These are phyloP conservation scores for Trichocladium uniseriatum DNA, from an alignment of 495 filamentous ascomycete species.

Conservation along the genomic window DNA sequence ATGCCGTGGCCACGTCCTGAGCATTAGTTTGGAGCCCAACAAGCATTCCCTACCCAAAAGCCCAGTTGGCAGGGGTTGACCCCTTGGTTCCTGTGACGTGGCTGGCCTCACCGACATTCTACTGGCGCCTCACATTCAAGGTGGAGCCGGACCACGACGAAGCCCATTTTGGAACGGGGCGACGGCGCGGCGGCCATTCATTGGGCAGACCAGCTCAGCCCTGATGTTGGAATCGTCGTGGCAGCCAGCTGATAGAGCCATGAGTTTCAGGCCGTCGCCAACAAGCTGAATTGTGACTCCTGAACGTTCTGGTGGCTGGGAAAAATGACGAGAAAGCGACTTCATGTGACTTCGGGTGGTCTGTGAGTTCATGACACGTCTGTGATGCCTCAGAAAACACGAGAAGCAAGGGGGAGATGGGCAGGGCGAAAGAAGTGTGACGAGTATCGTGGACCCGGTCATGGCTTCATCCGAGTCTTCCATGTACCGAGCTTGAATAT, in stretches of 20 bases:
- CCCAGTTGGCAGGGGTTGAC: slow-evolving; percentile 1
- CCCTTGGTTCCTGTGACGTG: slow-evolving; percentile 5
- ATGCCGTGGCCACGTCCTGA: not conserved
- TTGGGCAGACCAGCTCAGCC: slow-evolving; percentile 1
- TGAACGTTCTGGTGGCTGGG: no score
- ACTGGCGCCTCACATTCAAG: slow-evolving; percentile 1
- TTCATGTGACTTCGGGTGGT: no score
- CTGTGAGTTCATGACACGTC: no score
- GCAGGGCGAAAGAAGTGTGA: no score
- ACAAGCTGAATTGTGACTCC: not conserved
- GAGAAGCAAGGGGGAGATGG: no score
- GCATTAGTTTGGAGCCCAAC: slow-evolving; percentile 7
- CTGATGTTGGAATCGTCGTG: not conserved
- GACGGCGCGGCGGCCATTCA: not conserved
- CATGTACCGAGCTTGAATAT: no score
- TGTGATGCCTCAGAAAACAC: no score
- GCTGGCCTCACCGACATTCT: slow-evolving; percentile 4
- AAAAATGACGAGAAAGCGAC: no score
- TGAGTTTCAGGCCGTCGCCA: not conserved
- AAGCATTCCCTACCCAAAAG: not conserved
- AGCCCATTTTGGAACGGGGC: not conserved
- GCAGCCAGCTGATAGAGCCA: not conserved
- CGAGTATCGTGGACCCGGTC: no score
- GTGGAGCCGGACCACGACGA: slow-evolving; percentile 1
- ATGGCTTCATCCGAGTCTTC: no score